Base-by-base conservation (phyloP, 805 yeast species). In the Ogataea henricii region DNA sequence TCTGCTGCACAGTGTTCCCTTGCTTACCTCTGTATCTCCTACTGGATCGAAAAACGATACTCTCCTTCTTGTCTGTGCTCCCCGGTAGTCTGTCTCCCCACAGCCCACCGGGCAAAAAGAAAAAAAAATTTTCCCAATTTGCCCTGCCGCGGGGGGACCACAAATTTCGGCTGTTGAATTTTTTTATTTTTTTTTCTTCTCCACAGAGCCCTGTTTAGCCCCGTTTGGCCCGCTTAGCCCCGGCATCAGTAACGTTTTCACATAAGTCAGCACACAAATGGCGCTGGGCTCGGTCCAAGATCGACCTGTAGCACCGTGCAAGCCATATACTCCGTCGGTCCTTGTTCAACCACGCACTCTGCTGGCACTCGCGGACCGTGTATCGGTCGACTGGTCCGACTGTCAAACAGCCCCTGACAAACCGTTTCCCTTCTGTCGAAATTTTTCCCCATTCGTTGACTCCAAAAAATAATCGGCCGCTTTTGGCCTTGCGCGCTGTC, bases 261-360 rank as follows among this genome's bases (percentile, higher is more conserved):
- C n/a, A n/a, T 13, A 14, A 5, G n/a, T 30, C 16, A 13, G n/a
- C 16, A 8, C 18, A 4, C 16, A 16, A 30, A 30, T 14, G 16
- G 16, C n/a, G 34, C 16, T 14, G 17, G 17, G 25, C 47, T 34
- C 25, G 51, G 40, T 39, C 22, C 27, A 48, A 18, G 5, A 57
- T 50, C 18, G 66, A 66, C 1, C 58, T 43, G 53, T 77, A 78
- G 8, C 74, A 62, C 33, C 55, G 61, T 16, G 59, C 57, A 35
- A 78, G 59, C 50, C 71, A 71, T 4, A 42, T 17, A 13, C 26
- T 33, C 17, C 59, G 49, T 4, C 29, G 33, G 52, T 77, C 78
- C 36, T 66, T 64, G 29, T 59, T 54, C 13, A 82, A 68, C 88
- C 87, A 82, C 0, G 55, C 52, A 52, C 54, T 49, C 3, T 73